These are phyloP conservation scores for Penicillium paneum DNA, from an alignment of 2,329 filamentous ascomycete genomes.

Conservation along the genomic window DNA sequence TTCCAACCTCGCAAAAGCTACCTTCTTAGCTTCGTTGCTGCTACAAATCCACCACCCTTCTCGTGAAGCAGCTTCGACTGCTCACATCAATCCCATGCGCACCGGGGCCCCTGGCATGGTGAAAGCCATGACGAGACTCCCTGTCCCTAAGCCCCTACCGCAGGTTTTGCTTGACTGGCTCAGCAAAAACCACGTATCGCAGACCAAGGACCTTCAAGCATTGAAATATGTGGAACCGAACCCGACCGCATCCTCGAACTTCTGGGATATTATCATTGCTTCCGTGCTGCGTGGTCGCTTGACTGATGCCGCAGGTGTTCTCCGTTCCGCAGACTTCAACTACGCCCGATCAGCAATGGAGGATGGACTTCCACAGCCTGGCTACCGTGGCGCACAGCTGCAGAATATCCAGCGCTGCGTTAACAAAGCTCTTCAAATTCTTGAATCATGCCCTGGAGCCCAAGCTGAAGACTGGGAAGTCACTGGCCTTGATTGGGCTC, in stretches of 20 bases:
- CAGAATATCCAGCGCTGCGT: conserved; percentile 72
- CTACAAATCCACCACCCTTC: conserved; percentile 74
- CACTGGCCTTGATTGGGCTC: conserved; percentile 73
- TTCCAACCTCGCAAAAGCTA: conserved; percentile 68
- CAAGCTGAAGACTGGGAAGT: conserved; percentile 72
- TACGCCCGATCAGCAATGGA: conserved; percentile 64
- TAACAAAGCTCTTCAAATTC: conserved; percentile 63
- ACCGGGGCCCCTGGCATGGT: conserved; percentile 30
- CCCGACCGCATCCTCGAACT: conserved; percentile 71
- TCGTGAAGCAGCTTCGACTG: conserved; percentile 26
- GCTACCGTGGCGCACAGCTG: conserved; percentile 73
- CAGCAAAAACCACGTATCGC: conserved; percentile 68
- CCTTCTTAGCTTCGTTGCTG: conserved; percentile 72
- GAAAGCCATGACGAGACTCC: conserved; percentile 25
- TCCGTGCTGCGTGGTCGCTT: conserved; percentile 74
- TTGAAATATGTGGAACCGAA: conserved; percentile 65
- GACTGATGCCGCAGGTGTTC: conserved; percentile 60
- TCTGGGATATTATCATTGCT: conserved; percentile 81
- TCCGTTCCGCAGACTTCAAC: conserved; percentile 75
- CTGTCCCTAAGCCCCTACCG: conserved; percentile 56
- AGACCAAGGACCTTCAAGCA: conserved; percentile 63
- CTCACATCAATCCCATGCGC: conserved; percentile 24
- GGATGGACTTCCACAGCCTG: conserved; percentile 60
- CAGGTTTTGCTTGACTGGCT: conserved; percentile 82
- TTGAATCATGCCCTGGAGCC: conserved; percentile 70